Conservation (phyloP, 1,139 yeast species). For the Taphrina wiesneri region DNA sequence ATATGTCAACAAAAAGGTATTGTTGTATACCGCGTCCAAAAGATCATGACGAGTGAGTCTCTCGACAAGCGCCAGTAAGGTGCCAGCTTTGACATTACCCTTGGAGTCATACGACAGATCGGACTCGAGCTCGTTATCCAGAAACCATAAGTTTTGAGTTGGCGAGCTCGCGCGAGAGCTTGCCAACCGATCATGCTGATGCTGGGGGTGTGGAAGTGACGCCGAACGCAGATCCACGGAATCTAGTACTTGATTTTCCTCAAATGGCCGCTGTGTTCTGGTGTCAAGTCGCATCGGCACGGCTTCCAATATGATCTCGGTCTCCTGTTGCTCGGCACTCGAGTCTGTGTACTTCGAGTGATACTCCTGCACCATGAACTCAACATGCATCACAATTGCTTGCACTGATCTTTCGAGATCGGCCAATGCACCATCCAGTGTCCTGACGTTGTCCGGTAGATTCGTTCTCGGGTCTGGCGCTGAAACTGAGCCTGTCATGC, state of each 20-base stretch:
- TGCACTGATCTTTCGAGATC: constrained; percentile 38
- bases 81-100: constrained; percentile 82
- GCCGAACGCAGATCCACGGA: constrained; percentile 34
- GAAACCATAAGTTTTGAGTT: constrained; percentile 56
- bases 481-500: constrained; percentile 51
- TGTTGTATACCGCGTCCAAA: constrained; percentile 66
- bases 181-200: constrained; percentile 39
- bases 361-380: constrained; percentile 37
- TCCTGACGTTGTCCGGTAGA: not conserved
- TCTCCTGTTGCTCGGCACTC: constrained; percentile 7
- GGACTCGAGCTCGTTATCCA: constrained; percentile 74
- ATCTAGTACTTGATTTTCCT: constrained; percentile 36
- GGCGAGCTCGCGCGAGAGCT: not conserved
- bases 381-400: constrained; percentile 27
- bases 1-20: constrained; percentile 72
- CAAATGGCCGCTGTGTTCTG: constrained; percentile 35
- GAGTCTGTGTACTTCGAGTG: constrained; percentile 11
- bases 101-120: constrained; percentile 71
- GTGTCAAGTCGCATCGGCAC: constrained; percentile 18
- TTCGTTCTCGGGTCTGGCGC: not conserved
- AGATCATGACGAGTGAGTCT: constrained; percentile 78
- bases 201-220: constrained; percentile 41
- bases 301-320: constrained; percentile 31
- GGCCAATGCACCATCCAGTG: constrained; percentile 33
- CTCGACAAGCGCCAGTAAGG: constrained; percentile 75